These are phyloP conservation scores for Phytophthora rubi DNA, from an alignment of 352 stramenopile species.

Conservation along the genomic window DNA sequence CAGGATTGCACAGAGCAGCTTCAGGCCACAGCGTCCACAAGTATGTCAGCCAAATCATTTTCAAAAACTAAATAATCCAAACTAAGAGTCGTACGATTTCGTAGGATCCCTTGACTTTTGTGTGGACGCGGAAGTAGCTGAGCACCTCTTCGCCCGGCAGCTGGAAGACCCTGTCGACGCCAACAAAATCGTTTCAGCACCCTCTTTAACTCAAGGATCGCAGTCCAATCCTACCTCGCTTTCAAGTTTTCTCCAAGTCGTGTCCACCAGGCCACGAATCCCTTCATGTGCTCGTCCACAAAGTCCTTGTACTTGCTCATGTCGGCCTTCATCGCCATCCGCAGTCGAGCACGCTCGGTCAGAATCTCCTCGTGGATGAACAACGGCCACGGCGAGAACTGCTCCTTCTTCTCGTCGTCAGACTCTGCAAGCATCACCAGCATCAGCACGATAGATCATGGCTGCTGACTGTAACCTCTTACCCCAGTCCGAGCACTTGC, in stretches of 20 bases:
- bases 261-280: slow-evolving; percentile 66
- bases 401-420: slow-evolving; percentile 91
- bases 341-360: slow-evolving; percentile 88
- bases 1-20: slow-evolving; percentile 85
- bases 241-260: slow-evolving; percentile 53
- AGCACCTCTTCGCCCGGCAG: slow-evolving; percentile 85
- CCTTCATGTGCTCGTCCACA: slow-evolving; percentile 69
- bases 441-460: neutral
- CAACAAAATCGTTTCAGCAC: neutral
- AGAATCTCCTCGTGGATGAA: slow-evolving; percentile 95
- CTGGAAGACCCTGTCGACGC: slow-evolving; percentile 70
- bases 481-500: slow-evolving; percentile 92
- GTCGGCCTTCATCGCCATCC: slow-evolving; percentile 83
- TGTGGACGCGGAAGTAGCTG: slow-evolving; percentile 80
- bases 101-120: slow-evolving; percentile 92
- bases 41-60: neutral
- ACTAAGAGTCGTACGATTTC: slow-evolving; percentile 67
- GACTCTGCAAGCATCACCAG: slow-evolving; percentile 69
- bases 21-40: neutral
- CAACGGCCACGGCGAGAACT: slow-evolving; percentile 80
- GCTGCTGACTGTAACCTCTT: neutral
- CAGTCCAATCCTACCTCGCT: slow-evolving; percentile 32
- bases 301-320: slow-evolving; percentile 74
- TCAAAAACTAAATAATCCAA: neutral
- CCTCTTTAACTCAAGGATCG: neutral